Percentiles rank a stretch among this genome's conserved stretches.
Evolutionary conservation across 1,139 yeast genomes (phyloP).

Genomic region (Suhomyces kunorum): DNA sequence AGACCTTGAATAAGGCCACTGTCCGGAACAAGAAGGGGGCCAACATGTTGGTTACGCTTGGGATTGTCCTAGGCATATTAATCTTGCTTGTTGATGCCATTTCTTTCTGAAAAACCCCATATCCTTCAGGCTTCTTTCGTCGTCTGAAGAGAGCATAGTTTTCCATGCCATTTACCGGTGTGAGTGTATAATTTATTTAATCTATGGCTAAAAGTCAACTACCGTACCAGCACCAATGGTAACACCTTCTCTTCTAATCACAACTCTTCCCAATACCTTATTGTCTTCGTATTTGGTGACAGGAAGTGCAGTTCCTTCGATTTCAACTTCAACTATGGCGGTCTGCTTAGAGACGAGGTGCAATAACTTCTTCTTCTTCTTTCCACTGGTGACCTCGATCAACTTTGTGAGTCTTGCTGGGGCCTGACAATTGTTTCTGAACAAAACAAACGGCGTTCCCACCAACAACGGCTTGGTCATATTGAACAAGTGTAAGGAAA

Average conservation of each 20-base stretch:
- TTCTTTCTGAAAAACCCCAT: slow-evolving; percentile 27
- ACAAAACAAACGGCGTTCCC: slow-evolving; percentile 81
- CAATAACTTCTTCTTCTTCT: slow-evolving; percentile 57
- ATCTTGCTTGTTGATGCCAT: slow-evolving; percentile 64
- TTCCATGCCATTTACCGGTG: neutral
- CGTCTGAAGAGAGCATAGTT: neutral
- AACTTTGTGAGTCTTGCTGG: slow-evolving; percentile 71
- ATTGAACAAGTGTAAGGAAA: slow-evolving; percentile 67
- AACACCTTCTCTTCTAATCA: slow-evolving; percentile 79
- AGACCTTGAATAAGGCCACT: slow-evolving; percentile 70
- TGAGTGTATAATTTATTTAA: neutral
- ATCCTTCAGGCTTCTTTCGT: neutral
- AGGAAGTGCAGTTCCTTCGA: slow-evolving; percentile 61
- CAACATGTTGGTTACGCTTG: slow-evolving; percentile 59
- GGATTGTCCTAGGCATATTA: slow-evolving; percentile 62
- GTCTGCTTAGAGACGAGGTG: slow-evolving; percentile 74
- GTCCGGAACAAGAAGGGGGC: slow-evolving; percentile 71
- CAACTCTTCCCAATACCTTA: slow-evolving; percentile 74
- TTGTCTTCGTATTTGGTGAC: slow-evolving; percentile 60
- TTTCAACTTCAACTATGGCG: slow-evolving; percentile 70
- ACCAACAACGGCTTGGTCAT: slow-evolving; percentile 72
- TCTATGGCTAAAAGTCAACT: slow-evolving; percentile 12
- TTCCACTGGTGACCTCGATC: slow-evolving; percentile 46
- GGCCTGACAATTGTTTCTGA: slow-evolving; percentile 76
- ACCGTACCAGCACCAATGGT: slow-evolving; percentile 89